Evolutionary conservation across 352 stramenopile genomes (phyloP).

Genomic region (Phytophthora rubi): DNA sequence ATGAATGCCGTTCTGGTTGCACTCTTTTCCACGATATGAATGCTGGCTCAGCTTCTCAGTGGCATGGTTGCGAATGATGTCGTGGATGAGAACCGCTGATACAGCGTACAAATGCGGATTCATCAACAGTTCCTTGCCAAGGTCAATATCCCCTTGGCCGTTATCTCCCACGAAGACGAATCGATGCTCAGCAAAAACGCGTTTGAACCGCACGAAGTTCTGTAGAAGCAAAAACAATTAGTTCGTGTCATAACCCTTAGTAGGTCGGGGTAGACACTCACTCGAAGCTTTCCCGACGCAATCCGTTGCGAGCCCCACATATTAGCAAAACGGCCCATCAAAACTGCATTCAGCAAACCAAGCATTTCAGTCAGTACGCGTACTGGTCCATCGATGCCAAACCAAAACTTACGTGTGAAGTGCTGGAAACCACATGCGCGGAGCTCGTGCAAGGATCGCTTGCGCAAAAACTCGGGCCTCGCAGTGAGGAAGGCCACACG

Average conservation of each 20-base stretch:
- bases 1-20: constrained; percentile 65
- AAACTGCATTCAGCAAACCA: constrained; percentile 37
- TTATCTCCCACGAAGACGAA: constrained; percentile 88
- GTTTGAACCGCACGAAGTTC: constrained; percentile 81
- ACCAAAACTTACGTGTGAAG: constrained; percentile 64
- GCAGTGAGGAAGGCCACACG: constrained; percentile 82
- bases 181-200: constrained; percentile 72
- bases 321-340: constrained; percentile 75
- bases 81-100: constrained; percentile 76
- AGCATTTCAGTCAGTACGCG: neutral
- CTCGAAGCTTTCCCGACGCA: constrained; percentile 70
- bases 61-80: constrained; percentile 79
- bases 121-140: constrained; percentile 73
- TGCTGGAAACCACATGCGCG: constrained; percentile 74
- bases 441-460: constrained; percentile 66
- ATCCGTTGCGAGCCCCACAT: constrained; percentile 74
- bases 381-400: neutral
- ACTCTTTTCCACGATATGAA: constrained; percentile 76
- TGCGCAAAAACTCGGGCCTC: constrained; percentile 72
- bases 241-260: neutral
- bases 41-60: constrained; percentile 29
- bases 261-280: constrained; percentile 16
- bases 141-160: constrained; percentile 80
- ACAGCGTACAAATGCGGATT: constrained; percentile 61
- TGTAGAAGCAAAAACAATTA: constrained; percentile 24